Evolutionary conservation across 83 land plant genomes (phyloP).

Genomic region (Picea abies): DNA sequence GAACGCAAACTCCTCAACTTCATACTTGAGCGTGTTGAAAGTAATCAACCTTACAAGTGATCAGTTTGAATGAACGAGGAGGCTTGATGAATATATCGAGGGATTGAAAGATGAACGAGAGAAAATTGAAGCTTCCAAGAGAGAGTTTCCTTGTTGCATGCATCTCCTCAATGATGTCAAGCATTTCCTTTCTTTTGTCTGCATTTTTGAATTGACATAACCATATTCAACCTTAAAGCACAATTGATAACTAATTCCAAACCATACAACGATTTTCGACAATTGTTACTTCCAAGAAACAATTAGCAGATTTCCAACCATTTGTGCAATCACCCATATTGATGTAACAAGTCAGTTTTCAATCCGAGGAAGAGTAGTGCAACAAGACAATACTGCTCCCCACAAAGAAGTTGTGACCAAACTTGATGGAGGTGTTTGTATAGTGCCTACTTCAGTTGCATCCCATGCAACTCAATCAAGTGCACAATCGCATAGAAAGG

Average conservation of each 20-base stretch:
- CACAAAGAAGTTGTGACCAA: neutral
- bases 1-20: conserved; percentile 40
- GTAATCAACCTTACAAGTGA: conserved; percentile 39
- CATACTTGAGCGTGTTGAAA: conserved; percentile 46
- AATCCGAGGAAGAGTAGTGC: neutral
- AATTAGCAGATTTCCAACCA: conserved; percentile 28
- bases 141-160: conserved; percentile 98
- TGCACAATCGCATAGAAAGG: conserved; percentile 61
- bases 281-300: conserved; percentile 72
- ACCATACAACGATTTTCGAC: conserved; percentile 36
- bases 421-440: neutral
- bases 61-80: conserved; percentile 35
- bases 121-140: conserved; percentile 97
- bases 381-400: conserved; percentile 36
- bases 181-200: neutral
- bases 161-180: conserved; percentile 91
- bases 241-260: neutral
- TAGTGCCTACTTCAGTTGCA: neutral
- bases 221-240: neutral
- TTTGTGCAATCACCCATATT: neutral
- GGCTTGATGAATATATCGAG: conserved; percentile 68
- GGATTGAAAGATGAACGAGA: conserved; percentile 84
- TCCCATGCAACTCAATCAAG: neutral
- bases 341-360: neutral
- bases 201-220: neutral